Conservation (phyloP, 495 filamentous ascomycete genomes). For the Hyaloscypha bicolor region DNA sequence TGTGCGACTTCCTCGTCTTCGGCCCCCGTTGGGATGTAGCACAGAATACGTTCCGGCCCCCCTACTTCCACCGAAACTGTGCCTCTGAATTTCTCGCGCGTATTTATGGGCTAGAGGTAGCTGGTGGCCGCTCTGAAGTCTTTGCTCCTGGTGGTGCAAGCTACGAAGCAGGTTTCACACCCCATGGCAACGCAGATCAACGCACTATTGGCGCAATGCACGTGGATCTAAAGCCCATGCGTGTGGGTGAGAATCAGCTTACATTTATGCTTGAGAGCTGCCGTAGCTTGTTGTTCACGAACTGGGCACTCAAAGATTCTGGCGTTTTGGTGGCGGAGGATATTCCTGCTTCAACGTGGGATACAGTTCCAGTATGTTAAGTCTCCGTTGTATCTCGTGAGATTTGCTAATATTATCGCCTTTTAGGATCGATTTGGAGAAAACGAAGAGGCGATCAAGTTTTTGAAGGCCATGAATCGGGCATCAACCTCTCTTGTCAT, state of each 20-base stretch:
- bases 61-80: conserved; percentile 77
- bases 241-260: neutral
- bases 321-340: conserved; percentile 66
- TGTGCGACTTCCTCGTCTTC: conserved; percentile 84
- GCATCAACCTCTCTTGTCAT: too few relatives aligned
- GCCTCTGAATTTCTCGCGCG: conserved; percentile 59
- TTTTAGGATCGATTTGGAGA: too few relatives aligned
- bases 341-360: conserved; percentile 42
- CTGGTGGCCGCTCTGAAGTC: conserved; percentile 53
- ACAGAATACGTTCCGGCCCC: conserved; percentile 79
- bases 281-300: conserved; percentile 59
- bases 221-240: conserved; percentile 19
- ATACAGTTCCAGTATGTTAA: neutral
- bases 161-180: conserved; percentile 61
- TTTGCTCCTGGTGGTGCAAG: conserved; percentile 58
- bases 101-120: conserved; percentile 38
- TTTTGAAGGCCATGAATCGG: too few relatives aligned
- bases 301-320: conserved; percentile 57
- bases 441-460: too few relatives aligned
- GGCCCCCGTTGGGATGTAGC: conserved; percentile 79
- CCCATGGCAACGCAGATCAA: conserved; percentile 51
- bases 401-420: too few relatives aligned
- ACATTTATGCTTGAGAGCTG: conserved; percentile 43
- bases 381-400: too few relatives aligned
- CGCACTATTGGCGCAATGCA: conserved; percentile 51